Evolutionary conservation across 345 rosid species (phyloP), one percentile per base, ranked within the genome.

Genomic region (Lepidium africanum): DNA sequence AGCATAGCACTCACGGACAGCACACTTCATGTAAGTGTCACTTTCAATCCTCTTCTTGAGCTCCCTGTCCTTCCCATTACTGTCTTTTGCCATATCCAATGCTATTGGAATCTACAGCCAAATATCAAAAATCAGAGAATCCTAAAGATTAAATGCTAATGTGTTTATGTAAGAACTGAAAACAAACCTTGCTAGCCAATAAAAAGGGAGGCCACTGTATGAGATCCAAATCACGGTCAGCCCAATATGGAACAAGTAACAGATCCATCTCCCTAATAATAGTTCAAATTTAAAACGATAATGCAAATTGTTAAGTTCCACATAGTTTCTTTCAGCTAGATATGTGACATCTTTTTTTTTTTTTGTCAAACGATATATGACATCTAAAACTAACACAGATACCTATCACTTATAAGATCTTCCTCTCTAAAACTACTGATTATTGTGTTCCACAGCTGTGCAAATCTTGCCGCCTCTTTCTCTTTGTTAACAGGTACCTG

Each of bases 241-340:
- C 98, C 96, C 96, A 95, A 81, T 95, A 95, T 55, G 99, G 99
- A 79, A 95, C 98, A 80, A 95, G 98, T 79, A 95, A 81, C 70
- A 95, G 77, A 73, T 91, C 77, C 97, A 85, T 95, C 82, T 95
- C 99, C 93, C 99, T 95, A 79, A 70, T 73, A 72, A 39, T 13
- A 72, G 57, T 63, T n/a, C 53, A 50, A 63, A 53, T 36, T 63
- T 25, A 52, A n/a, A 50, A 23, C 10, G 5, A 32, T n/a, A 58
- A 41, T 65, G 14, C 37, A 39, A 55, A 35, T 39, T 41, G 37
- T 21, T 55, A 32, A 25, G 38, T 32, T 40, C 40, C 52, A 43
- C 21, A 15, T 35, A 37, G 52, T 65, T 56, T 63, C 16, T 45
- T 54, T 25, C 19, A 53, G 49, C 55, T 54, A 63, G 46, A 45